Percentiles rank a stretch among this genome's conserved stretches.
Evolutionary conservation across 2,329 filamentous ascomycete species (phyloP).

Genomic region (Thermothelomyces thermophilus): DNA sequence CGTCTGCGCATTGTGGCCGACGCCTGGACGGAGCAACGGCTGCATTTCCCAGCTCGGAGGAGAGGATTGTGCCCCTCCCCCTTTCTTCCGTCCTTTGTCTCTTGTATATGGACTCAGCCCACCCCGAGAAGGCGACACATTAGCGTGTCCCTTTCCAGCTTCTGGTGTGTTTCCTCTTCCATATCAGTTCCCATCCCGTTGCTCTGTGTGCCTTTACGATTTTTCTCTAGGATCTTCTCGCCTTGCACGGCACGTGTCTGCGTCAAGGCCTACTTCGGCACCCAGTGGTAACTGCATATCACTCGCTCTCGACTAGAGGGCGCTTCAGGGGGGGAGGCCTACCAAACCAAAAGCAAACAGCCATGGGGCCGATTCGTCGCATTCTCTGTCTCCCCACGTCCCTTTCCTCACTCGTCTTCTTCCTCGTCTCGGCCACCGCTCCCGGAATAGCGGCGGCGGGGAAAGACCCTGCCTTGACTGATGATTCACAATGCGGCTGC

Average conservation of each 20-base stretch:
- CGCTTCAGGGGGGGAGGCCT: too few species aligned
- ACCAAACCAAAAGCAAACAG: background rate
- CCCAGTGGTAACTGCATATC: background rate
- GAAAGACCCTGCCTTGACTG: conserved; percentile 22
- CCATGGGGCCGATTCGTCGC: conserved; percentile 6
- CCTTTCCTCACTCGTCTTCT: conserved; percentile 16
- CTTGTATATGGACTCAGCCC: background rate
- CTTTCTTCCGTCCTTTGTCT: too few species aligned
- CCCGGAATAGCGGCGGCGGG: conserved; percentile 15
- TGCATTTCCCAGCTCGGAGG: background rate
- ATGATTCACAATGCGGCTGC: conserved; percentile 39
- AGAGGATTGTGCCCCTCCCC: too few species aligned
- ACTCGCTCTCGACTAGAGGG: too few species aligned
- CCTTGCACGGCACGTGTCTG: background rate
- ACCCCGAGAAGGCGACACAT: background rate
- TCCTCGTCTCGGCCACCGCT: conserved; percentile 16
- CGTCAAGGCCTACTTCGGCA: background rate
- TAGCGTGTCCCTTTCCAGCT: background rate
- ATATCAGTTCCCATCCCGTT: background rate
- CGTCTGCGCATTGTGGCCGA: conserved; percentile 6
- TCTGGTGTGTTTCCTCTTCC: background rate
- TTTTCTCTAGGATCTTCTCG: background rate
- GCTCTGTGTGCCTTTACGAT: background rate
- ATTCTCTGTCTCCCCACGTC: conserved; percentile 8
- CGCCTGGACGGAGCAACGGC: conserved; percentile 4